A percentile compares a stretch with the other conserved stretches of the same genome.
Evolutionary conservation across 371 early-diverging fungal genomes (phyloP).

Genomic region (Actinomortierella wolfii): DNA sequence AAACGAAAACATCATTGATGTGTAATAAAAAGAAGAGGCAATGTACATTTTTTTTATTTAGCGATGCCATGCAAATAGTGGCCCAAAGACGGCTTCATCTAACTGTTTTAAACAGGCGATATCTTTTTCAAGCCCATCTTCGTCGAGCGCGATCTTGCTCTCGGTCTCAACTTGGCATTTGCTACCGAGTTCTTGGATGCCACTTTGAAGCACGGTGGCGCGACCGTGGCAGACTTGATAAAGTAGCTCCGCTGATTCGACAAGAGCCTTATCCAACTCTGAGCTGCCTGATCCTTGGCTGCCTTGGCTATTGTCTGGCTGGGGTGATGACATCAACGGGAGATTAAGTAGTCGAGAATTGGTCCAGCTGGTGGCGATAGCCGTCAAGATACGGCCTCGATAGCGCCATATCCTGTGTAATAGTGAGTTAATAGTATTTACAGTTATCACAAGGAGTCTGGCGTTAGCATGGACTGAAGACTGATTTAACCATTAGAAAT

Average conservation of each 20-base stretch:
- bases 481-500: too few relatives aligned
- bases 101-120: constrained; percentile 15
- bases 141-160: constrained; percentile 4
- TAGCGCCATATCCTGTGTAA: constrained; percentile 17
- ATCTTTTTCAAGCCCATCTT: constrained; percentile 21
- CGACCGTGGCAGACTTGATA: constrained; percentile 6
- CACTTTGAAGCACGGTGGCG: not conserved
- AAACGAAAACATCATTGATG: not conserved
- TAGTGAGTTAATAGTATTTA: too few relatives aligned
- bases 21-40: too few relatives aligned
- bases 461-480: too few relatives aligned
- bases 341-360: constrained; percentile 26
- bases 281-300: not conserved
- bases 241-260: constrained; percentile 13
- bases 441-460: too few relatives aligned
- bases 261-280: constrained; percentile 17
- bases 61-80: constrained; percentile 16
- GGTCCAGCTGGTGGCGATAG: constrained; percentile 37
- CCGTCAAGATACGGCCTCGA: constrained; percentile 29
- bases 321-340: not conserved
- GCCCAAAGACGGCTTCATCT: constrained; percentile 21
- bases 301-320: not conserved
- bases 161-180: not conserved
- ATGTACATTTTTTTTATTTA: too few relatives aligned
- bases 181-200: not conserved